Evolutionary conservation across 768 basidiomycete species (phyloP).

Genomic region (Auriscalpium microsporum): DNA sequence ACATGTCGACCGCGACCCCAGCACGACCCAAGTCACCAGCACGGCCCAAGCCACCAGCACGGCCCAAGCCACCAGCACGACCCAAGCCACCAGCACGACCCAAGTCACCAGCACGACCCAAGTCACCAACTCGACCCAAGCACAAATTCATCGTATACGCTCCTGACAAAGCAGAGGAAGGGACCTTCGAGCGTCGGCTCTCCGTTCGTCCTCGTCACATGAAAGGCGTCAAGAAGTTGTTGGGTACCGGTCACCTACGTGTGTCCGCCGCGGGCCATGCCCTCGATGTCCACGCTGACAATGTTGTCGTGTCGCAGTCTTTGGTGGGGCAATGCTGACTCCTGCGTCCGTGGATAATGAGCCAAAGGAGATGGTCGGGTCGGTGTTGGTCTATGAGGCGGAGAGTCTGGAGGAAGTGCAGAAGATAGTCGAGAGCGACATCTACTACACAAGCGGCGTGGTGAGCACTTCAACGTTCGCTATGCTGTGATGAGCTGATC

Average conservation of each 20-base stretch:
- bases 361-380: slow-evolving; percentile 19
- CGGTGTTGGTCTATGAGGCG: slow-evolving; percentile 17
- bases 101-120: too few species aligned
- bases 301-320: neutral
- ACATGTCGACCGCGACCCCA: too few species aligned
- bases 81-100: too few species aligned
- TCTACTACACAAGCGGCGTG: slow-evolving; percentile 20
- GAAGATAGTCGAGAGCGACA: slow-evolving; percentile 18
- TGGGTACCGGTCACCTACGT: slow-evolving; percentile 10
- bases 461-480: slow-evolving; percentile 10
- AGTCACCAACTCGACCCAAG: neutral
- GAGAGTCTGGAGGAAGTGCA: slow-evolving; percentile 18
- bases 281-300: neutral
- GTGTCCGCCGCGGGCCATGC: neutral
- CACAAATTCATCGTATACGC: slow-evolving; percentile 23
- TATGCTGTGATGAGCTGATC: neutral
- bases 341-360: slow-evolving; percentile 7
- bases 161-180: slow-evolving; percentile 24
- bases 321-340: slow-evolving; percentile 7
- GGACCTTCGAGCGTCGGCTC: slow-evolving; percentile 18
- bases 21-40: too few species aligned
- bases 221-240: slow-evolving; percentile 4
- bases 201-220: slow-evolving; percentile 21
- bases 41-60: too few species aligned
- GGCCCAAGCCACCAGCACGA: neutral